Conservation (phyloP, 352 stramenopile species). For the Pythium utonaiense region DNA sequence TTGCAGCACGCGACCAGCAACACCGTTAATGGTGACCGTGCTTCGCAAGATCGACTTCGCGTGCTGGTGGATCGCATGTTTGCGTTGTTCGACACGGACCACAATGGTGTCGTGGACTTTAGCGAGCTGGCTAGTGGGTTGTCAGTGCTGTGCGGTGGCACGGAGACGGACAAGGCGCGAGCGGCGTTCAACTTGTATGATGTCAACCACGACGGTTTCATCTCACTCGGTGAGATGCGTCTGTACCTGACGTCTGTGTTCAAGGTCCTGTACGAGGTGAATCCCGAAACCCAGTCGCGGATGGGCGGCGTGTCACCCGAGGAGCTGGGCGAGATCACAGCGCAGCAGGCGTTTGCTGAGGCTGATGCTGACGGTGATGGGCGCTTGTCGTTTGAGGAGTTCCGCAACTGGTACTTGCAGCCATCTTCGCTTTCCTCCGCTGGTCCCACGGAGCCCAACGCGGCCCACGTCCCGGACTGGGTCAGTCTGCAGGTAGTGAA, state of each 20-base stretch:
- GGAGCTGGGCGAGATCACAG: constrained; percentile 70
- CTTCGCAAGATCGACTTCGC: constrained; percentile 40
- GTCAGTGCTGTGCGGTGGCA: constrained; percentile 73
- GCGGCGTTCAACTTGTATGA: constrained; percentile 86
- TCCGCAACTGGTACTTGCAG: constrained; percentile 76
- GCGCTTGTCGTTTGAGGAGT: constrained; percentile 81
- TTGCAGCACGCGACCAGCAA: constrained; percentile 24
- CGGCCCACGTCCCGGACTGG: constrained; percentile 41
- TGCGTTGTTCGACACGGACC: constrained; percentile 76
- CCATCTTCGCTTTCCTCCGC: constrained; percentile 20
- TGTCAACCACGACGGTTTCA: constrained; percentile 83
- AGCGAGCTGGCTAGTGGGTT: constrained; percentile 76
- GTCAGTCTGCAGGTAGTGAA: constrained; percentile 78
- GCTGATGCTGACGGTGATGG: constrained; percentile 75
- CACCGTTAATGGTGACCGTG: constrained; percentile 18
- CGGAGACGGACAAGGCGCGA: constrained; percentile 68
- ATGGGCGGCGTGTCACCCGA: constrained; percentile 68
- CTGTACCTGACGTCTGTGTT: constrained; percentile 84
- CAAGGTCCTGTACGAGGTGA: constrained; percentile 84
- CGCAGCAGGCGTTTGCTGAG: constrained; percentile 77
- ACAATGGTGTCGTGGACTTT: constrained; percentile 78
- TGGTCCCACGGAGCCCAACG: not conserved
- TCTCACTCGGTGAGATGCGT: constrained; percentile 82
- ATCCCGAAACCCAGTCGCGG: constrained; percentile 48
- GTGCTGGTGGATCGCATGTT: constrained; percentile 79